Base-by-base conservation (phyloP, 192 early-diverging fungal genomes). In the Coemansia sp. region DNA sequence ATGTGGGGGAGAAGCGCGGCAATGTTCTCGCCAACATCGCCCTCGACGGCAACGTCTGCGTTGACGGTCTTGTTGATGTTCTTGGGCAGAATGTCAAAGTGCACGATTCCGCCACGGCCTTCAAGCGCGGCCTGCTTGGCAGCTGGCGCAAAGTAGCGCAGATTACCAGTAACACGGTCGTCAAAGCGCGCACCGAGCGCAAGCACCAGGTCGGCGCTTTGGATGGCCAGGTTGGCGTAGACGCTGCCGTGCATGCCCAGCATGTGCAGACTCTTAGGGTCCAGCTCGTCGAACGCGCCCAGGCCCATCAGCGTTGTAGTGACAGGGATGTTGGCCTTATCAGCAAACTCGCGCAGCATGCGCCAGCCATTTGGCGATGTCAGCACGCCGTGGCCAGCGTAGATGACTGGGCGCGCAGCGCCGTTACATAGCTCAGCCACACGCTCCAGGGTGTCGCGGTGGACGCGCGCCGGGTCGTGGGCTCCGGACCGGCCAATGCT, bases 21-120 rank as follows among this genome's bases (percentile, higher is more conserved):
- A 70, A 99, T 57, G 86, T 98, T 99, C 69, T 90, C 88, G 20
- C 92, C 88, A 5, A 97, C 96, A 76, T 99, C 97, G 40, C 97
- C 97, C 79, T 97, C 95, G 44, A 99, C 91, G 38, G 96, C 94
- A 34, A 91, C 81, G 53, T 93, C 94, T 31, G 92, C 94, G 72
- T 94, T 88, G 44, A 99, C 91, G 31, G 96, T 92, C 88, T 99
- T 99, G 88, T 98, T 99, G 88, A 99, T 98, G 83, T 99, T 97
- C 88, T 99, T 99, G 75, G 95, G 96, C 90, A 96, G 90, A 74
- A 99, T 97, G 77, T 99, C 97, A 89, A 99, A 99, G 81, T 99
- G 97, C 64, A 95, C 89, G 63, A 99, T 98, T 65, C 97, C 97
- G 61, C 97, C 97, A 55, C 91, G 92, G 66, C 90, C 88, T 70